phyloP scores from a whole-genome alignment of 192 early-diverging fungal species.

The Globomyces pollinis-pini region DNA sequence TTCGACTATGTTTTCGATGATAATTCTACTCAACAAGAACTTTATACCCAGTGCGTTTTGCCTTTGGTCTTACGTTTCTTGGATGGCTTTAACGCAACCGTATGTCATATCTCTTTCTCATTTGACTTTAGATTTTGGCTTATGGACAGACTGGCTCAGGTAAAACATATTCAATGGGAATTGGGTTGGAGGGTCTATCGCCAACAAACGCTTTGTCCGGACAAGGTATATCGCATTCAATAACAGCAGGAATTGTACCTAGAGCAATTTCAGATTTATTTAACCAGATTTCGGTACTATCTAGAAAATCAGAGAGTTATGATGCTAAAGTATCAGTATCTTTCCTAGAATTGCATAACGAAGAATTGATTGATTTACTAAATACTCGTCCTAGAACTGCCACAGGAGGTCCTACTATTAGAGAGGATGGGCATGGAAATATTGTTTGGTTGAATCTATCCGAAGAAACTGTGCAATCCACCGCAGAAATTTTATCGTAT shows the following conservation, averaged over 20 bases:
- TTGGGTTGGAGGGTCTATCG: conserved; percentile 27
- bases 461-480: conserved; percentile 63
- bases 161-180: conserved; percentile 56
- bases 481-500: conserved; percentile 65
- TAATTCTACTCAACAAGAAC: conserved; percentile 61
- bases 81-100: conserved; percentile 50
- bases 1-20: conserved; percentile 63
- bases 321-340: conserved; percentile 50
- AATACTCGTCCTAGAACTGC: conserved; percentile 49
- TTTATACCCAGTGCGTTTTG: conserved; percentile 69
- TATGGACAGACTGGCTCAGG: conserved; percentile 40
- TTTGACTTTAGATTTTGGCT: no score
- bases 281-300: not conserved
- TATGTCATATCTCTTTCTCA: conserved; percentile 49
- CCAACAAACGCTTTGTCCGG: conserved; percentile 11
- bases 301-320: not conserved
- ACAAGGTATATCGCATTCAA: conserved; percentile 7
- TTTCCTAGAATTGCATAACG: conserved; percentile 97
- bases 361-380: conserved; percentile 91
- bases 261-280: conserved; percentile 39
- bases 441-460: conserved; percentile 84
- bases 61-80: conserved; percentile 43
- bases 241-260: conserved; percentile 38
- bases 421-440: conserved; percentile 84
- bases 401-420: conserved; percentile 43